Evolutionary conservation across 805 yeast species (phyloP), one percentile per base, ranked within the genome.

Genomic region (Suhomyces xylopsoci): DNA sequence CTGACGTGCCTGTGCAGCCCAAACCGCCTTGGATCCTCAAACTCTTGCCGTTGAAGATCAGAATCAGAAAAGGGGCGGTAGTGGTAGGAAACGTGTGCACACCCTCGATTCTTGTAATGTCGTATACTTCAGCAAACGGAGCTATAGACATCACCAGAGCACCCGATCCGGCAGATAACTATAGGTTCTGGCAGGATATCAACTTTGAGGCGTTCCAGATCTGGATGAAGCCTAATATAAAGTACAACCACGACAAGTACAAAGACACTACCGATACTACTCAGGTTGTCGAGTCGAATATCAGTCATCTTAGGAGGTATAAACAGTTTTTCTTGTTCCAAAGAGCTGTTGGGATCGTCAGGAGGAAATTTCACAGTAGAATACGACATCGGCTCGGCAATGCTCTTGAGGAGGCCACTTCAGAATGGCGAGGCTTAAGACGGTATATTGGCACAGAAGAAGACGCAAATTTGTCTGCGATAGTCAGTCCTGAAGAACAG

Each of bases 21-120:
- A 38, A 38, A 38, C 14, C 42, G 24, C 42, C 42, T 2, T 17
- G 22, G 14, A 47, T 70, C 20, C 62, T 73, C 22, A 63, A 58
- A 20, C 51, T 78, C 10, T 69, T 90, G 9, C 99, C 99, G 0
- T 58, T 93, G 2, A 80, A 81, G 12, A 47, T 90, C 2, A 68
- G 72, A 7, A 73, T 89, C 10, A 79, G 74, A 45, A 85, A 81
- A 51, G 90, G 93, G 1, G 86, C 96, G 0, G 47, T 90, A 25
- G 87, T 90, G 1, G 62, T 90, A 19, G 99, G 99, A 7, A 93
- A 92, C 66, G 76, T 79, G 54, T 78, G 82, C 14, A 90, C 97
- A 0, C 85, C 94, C 1, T 82, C 92, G 0, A 69, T 94, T 9
- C 56, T 88, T 44, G 83, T 90, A 3, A 73, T 80, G 3, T 84